Base-by-base conservation (phyloP, 768 basidiomycete genomes). In the Mycena vitilis region DNA sequence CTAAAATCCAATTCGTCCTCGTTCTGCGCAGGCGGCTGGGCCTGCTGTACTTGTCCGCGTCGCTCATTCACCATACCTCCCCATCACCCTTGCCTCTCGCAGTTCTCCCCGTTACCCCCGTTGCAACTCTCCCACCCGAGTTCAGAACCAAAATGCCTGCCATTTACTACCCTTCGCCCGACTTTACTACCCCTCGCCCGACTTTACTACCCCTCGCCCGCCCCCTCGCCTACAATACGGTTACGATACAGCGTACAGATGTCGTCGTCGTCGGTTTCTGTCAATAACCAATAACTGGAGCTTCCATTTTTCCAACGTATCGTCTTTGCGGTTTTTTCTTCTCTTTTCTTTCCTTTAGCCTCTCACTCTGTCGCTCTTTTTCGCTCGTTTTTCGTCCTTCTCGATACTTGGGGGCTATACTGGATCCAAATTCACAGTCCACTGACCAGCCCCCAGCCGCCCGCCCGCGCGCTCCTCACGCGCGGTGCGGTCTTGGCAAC, bases 401-500 rank as follows among this genome's bases (percentile, higher is more conserved):
- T 22, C 55, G 8, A 23, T 42, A 16, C 16, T 37, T 56, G 2
- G 11, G 2, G 11, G 30, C 30, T 30, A 30, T 30, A 2, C 30
- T 30, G 30, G 23, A 18, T n/a, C 34, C 34, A 5, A 22, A 16
- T 9, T 18, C 53, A 18, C 7, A 7, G 13, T 37, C 12, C 30
- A 36, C 40, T 13, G 8, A 34, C 55, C 25, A 60, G 60, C 60
- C 55, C 37, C 56, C 47, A 20, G 47, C 49, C 56, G n/a, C 47
- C 65, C 65, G 65, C 51, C 18, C 53, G 62, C 42, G 20, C 44
- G 18, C 34, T 30, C 52, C 22, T 13, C 12, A 51, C 38, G 34
- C 52, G 36, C 44, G 44, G 40, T 40, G 52, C 59, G 65, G 65
- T 40, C 56, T n/a, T 54, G 65, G 65, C 36, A 42, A 36, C 53